phyloP scores from a whole-genome alignment of 257 asterid genomes.

The Primulina huaijiensis region DNA sequence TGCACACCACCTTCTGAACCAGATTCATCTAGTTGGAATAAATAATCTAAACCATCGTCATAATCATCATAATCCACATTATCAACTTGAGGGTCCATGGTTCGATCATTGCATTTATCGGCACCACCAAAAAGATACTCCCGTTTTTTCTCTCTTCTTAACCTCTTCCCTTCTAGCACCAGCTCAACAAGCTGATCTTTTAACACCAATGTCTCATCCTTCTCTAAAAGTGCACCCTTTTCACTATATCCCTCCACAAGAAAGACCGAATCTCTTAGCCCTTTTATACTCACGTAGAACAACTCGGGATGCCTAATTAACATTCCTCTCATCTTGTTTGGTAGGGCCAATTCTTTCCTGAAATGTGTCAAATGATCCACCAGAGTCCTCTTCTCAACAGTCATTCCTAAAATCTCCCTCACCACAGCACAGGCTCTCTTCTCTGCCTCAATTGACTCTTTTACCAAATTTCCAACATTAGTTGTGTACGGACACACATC shows the following conservation, averaged over 20 bases:
- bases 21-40: constrained; percentile 53
- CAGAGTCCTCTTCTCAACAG: constrained; percentile 84
- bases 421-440: constrained; percentile 86
- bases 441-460: constrained; percentile 72
- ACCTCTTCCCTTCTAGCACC: constrained; percentile 65
- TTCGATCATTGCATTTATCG: constrained; percentile 10
- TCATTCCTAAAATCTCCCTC: constrained; percentile 87
- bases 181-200: constrained; percentile 60
- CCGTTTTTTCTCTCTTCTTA: constrained; percentile 61
- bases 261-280: constrained; percentile 82
- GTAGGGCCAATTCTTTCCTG: constrained; percentile 81
- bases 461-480: constrained; percentile 40
- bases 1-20: constrained; percentile 34
- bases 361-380: constrained; percentile 94
- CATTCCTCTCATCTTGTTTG: constrained; percentile 84
- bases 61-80: constrained; percentile 37
- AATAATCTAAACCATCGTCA: constrained; percentile 72
- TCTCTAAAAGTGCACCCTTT: constrained; percentile 58
- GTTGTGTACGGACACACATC: constrained; percentile 74
- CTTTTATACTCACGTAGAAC: constrained; percentile 87
- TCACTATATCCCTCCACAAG: constrained; percentile 78
- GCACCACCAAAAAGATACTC: constrained; percentile 22
- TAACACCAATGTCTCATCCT: constrained; percentile 48
- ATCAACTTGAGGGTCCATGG: constrained; percentile 19
- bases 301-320: constrained; percentile 91